Conservation (phyloP, 208 protist species). For the Leishmania lainsoni region DNA sequence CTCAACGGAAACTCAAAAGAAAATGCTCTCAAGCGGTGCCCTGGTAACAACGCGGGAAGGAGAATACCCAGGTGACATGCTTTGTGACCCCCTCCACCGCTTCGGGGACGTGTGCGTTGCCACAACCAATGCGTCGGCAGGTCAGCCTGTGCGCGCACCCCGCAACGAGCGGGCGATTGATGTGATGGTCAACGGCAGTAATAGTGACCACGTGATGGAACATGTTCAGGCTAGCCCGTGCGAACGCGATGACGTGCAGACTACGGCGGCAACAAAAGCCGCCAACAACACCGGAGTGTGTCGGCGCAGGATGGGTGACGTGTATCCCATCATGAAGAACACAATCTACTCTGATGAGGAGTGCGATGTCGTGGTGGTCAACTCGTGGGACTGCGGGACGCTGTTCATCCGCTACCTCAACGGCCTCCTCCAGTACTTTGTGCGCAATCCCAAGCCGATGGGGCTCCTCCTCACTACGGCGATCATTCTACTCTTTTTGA, state of each 20-base stretch:
- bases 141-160: background rate
- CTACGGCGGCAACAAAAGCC: background rate
- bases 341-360: constrained; percentile 66
- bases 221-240: background rate
- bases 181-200: constrained; percentile 28
- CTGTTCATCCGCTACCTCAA: constrained; percentile 58
- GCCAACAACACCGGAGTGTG: constrained; percentile 5
- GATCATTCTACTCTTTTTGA: constrained; percentile 63
- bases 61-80: background rate
- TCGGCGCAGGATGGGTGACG: constrained; percentile 43
- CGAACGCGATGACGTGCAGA: constrained; percentile 5
- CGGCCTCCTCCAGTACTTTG: constrained; percentile 51
- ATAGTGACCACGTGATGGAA: background rate
- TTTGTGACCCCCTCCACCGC: background rate
- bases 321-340: constrained; percentile 67
- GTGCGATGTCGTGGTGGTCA: constrained; percentile 43
- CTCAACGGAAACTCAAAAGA: background rate
- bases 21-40: background rate
- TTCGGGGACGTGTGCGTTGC: background rate
- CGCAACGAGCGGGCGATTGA: constrained; percentile 28
- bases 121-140: background rate
- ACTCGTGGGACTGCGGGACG: constrained; percentile 41
- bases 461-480: constrained; percentile 50
- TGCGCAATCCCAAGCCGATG: constrained; percentile 55
- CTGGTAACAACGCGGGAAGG: background rate